Evolutionary conservation across 2,329 filamentous ascomycete species (phyloP), one percentile per base, ranked within the genome.

Genomic region (Leptographium flavum): DNA sequence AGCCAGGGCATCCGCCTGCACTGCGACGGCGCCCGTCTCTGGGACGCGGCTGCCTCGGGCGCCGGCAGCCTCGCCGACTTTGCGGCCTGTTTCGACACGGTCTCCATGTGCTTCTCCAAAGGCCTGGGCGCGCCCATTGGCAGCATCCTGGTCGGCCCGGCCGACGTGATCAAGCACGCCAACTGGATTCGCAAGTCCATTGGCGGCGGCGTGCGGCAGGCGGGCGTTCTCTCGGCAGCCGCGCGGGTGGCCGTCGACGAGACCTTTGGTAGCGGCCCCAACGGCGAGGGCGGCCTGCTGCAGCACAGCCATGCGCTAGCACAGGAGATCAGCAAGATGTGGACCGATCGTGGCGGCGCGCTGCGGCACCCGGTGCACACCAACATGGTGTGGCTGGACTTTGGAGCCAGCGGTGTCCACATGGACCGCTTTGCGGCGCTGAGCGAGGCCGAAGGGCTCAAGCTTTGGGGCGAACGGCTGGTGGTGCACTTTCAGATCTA

Each of bases 321-420:
- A 3, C 72, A 72, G 59, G 66, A 66, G 53, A 67, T 88, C 22
- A 77, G 55, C 39, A 50, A 54, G 50, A 54, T 83, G 51, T 94
- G 87, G 87, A 72, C 67, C 5, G 64, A 63, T 15, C 66, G 79
- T 43, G 86, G 86, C 5, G 87, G 86, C 1, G 76, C 73, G 61
- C 62, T 87, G 46, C 62, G 70, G 19, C 69, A 80, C 48, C 81
- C 83, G 0, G 80, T 83, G 1, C 80, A 94, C 57, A 93, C 87
- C n/a, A 94, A 94, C 63, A 93, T 94, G 84, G 76, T 86, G 30
- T 94, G 85, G 86, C 57, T 93, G 47, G 81, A 93, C 59, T 65
- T 92, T 15, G 71, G 76, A 27, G 70, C 71, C 1, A 72, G 74
- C 11, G 73, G 74, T 2, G 66, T 68, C 49, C 57, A 58, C 14